Evolutionary conservation across 2,329 filamentous ascomycete genomes (phyloP).

Genomic region (Didymella pomorum): DNA sequence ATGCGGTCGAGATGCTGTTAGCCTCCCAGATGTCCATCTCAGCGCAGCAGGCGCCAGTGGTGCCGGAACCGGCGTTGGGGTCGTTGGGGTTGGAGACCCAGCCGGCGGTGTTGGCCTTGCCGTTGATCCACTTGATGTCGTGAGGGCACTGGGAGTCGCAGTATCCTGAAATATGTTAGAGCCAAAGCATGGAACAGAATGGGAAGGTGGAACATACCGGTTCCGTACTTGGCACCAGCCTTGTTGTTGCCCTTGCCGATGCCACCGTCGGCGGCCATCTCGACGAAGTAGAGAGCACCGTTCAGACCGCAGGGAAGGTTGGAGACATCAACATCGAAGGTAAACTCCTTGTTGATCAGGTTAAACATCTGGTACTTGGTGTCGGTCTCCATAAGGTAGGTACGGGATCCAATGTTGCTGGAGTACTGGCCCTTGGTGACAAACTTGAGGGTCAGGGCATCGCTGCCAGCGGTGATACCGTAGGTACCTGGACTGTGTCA

Average conservation of each 20-base stretch:
- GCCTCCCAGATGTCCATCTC: conserved; percentile 78
- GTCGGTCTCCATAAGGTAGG: conserved; percentile 53
- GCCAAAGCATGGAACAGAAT: background rate
- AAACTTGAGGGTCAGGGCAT: conserved; percentile 64
- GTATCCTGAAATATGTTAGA: conserved; percentile 40
- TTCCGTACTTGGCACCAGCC: conserved; percentile 65
- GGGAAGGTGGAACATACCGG: conserved; percentile 54
- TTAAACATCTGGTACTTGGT: conserved; percentile 55
- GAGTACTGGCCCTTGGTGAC: conserved; percentile 61
- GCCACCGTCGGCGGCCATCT: conserved; percentile 64
- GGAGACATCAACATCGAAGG: conserved; percentile 60
- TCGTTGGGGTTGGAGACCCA: conserved; percentile 63
- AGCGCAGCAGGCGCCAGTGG: conserved; percentile 69
- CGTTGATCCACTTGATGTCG: conserved; percentile 63
- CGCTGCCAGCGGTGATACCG: conserved; percentile 62
- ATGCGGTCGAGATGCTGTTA: conserved; percentile 70
- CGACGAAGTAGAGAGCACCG: conserved; percentile 62
- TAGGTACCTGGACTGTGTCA: conserved; percentile 44
- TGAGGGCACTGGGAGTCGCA: conserved; percentile 53
- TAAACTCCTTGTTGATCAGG: conserved; percentile 53
- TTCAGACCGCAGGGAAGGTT: conserved; percentile 74
- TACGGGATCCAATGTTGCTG: conserved; percentile 53
- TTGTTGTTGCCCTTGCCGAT: conserved; percentile 59
- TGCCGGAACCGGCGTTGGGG: conserved; percentile 61
- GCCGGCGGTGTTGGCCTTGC: conserved; percentile 62